Evolutionary conservation across 192 early-diverging fungal species (phyloP), one percentile per base, ranked within the genome.

Genomic region (Obelidium mucronatum): DNA sequence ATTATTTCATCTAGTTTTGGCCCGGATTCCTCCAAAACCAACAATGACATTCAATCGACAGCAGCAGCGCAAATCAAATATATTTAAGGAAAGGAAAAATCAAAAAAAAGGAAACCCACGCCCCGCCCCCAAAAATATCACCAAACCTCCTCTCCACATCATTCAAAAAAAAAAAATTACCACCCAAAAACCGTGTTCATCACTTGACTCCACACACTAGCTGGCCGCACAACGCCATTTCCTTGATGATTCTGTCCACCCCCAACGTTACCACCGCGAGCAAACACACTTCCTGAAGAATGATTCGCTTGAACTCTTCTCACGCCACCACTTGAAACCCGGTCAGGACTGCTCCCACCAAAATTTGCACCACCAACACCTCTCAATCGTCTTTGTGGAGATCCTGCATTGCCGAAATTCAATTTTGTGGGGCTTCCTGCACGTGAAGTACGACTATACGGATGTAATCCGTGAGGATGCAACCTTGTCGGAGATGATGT

Each of bases 111-210:
- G 8, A 48, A 6, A 48, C 19, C 44, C 44, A 15, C 19, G 11
- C 44, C 44, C 44, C 19, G 8, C 44, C 44, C 19, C 44, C 11
- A 48, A 6, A 48, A 48, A 48, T 19, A 48, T 19, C 44, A 15
- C 19, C 44, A 44, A 5, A 5, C 42, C 42, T 44, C 42, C 17
- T 44, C 44, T 19, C 0, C 44, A 6, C 44, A 15, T 48, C 19
- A 6, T 19, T 48, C 8, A 19, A 15, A 48, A 48, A 48, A 6
- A 48, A 6, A 48, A 19, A 48, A 15, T 19, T 48, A 69, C 67
- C 67, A 69, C 33, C 67, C 67, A 69, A 69, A 69, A 40, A 69
- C 48, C n/a, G 67, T 52, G 34, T 69, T 69, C 52, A 69, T 11
- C 17, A 69, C 67, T 44, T 69, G 67, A 54, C 67, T 69, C 48